Evolutionary conservation across 2,329 filamentous ascomycete species (phyloP).

Genomic region (Penicillium brasilianum): DNA sequence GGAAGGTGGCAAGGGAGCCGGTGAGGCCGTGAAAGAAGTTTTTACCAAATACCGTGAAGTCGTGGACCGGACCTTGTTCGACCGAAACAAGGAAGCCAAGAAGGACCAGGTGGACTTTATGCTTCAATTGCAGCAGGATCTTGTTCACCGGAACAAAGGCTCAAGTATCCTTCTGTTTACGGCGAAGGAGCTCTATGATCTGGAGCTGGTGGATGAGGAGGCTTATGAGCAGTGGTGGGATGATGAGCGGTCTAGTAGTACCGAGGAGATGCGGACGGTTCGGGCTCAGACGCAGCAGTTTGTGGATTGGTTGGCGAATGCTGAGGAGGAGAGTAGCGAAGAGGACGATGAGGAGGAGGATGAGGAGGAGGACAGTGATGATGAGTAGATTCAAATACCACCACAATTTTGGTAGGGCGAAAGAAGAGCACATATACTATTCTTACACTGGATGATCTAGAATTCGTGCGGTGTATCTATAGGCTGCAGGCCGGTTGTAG

Average conservation of each 20-base stretch:
- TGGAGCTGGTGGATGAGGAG: slow-evolving; percentile 87
- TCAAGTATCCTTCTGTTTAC: slow-evolving; percentile 74
- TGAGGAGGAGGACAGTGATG: slow-evolving; percentile 52
- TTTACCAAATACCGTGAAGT: slow-evolving; percentile 69
- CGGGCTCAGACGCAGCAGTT: slow-evolving; percentile 76
- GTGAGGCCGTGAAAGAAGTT: slow-evolving; percentile 67
- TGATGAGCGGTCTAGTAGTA: slow-evolving; percentile 70
- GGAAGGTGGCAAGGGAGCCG: slow-evolving; percentile 61
- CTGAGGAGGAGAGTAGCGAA: slow-evolving; percentile 69
- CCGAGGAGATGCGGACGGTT: slow-evolving; percentile 71
- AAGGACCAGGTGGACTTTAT: slow-evolving; percentile 84
- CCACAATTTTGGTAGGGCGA: background rate
- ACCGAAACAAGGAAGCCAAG: slow-evolving; percentile 57
- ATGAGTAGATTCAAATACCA: slow-evolving; percentile 33
- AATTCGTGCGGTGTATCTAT: no score
- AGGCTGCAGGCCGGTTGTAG: no score
- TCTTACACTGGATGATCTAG: background rate
- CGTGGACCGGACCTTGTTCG: slow-evolving; percentile 64
- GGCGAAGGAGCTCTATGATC: slow-evolving; percentile 81
- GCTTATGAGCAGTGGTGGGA: slow-evolving; percentile 89
- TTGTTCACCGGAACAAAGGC: slow-evolving; percentile 67
- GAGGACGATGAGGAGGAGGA: slow-evolving; percentile 66
- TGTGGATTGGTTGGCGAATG: slow-evolving; percentile 82
- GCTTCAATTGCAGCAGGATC: slow-evolving; percentile 78
- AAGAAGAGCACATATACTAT: background rate